Evolutionary conservation across 2,329 filamentous ascomycete genomes (phyloP).

Genomic region (Juglanconis juglandina): DNA sequence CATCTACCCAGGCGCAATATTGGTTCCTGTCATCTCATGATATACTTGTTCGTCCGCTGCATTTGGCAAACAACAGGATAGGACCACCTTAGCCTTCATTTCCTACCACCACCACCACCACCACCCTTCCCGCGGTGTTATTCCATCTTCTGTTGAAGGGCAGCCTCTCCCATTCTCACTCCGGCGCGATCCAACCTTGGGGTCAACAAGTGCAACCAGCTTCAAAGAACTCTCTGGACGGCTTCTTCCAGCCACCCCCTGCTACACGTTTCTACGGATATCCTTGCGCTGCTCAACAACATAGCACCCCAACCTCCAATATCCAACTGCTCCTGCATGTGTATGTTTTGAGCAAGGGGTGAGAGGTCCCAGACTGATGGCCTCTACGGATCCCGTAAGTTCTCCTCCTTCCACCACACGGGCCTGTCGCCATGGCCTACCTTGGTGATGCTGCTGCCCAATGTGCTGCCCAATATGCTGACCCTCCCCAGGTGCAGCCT

Average conservation of each 20-base stretch:
- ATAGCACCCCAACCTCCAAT: conserved; percentile 8
- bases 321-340: background rate
- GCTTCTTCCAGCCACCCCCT: conserved; percentile 15
- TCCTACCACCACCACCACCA: background rate
- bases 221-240: background rate
- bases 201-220: background rate
- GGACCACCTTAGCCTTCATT: conserved; percentile 2
- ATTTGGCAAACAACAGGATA: background rate
- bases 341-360: conserved; percentile 6
- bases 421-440: background rate
- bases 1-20: background rate
- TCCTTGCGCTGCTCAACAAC: conserved; percentile 9
- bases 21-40: conserved; percentile 5
- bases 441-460: background rate
- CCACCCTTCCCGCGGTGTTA: background rate
- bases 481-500: conserved; percentile 61
- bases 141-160: background rate
- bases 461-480: background rate
- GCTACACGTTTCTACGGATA: conserved; percentile 7
- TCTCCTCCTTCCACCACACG: background rate
- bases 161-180: background rate
- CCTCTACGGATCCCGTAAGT: conserved; percentile 15
- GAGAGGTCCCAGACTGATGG: conserved; percentile 4
- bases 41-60: conserved; percentile 1
- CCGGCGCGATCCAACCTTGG: background rate